These are phyloP conservation scores for Mayamaea pseudoterrestris DNA, from an alignment of 108 stramenopile species.

Conservation along the genomic window DNA sequence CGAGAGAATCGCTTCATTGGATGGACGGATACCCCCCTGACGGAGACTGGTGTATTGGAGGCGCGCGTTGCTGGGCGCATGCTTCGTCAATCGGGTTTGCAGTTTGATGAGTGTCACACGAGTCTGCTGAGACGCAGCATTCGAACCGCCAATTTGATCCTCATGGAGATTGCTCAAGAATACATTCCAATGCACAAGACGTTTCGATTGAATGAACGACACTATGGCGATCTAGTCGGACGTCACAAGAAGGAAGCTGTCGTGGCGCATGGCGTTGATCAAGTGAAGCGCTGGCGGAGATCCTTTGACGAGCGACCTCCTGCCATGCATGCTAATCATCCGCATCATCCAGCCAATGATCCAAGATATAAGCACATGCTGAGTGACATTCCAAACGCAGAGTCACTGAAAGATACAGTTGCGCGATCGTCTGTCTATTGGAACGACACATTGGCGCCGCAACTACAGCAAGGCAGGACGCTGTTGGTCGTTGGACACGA, in stretches of 20 bases:
- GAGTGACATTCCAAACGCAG: conserved; percentile 50
- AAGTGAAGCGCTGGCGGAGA: conserved; percentile 80
- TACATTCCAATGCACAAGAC: conserved; percentile 80
- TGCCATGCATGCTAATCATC: conserved; percentile 49
- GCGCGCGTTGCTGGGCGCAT: conserved; percentile 84
- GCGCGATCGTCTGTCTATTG: conserved; percentile 80
- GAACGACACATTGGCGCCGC: conserved; percentile 77
- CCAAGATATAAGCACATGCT: conserved; percentile 66
- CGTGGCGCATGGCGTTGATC: conserved; percentile 57
- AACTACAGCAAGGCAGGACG: conserved; percentile 74
- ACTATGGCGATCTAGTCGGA: conserved; percentile 82
- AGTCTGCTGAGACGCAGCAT: conserved; percentile 80
- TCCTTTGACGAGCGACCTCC: conserved; percentile 90
- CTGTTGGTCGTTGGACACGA: conserved; percentile 94
- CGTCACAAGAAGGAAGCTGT: conserved; percentile 91
- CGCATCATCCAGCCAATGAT: conserved; percentile 69
- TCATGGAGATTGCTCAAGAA: conserved; percentile 87
- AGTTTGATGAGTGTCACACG: conserved; percentile 80
- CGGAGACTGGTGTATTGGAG: conserved; percentile 86
- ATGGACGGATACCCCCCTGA: conserved; percentile 82
- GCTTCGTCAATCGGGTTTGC: conserved; percentile 45
- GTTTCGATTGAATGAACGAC: conserved; percentile 90
- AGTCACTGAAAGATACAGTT: conserved; percentile 77
- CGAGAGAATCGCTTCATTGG: conserved; percentile 88
- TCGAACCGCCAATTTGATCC: conserved; percentile 53